These are phyloP conservation scores for Kluyveromyces lactis DNA, from an alignment of 805 yeast genomes.

Conservation along the genomic window DNA sequence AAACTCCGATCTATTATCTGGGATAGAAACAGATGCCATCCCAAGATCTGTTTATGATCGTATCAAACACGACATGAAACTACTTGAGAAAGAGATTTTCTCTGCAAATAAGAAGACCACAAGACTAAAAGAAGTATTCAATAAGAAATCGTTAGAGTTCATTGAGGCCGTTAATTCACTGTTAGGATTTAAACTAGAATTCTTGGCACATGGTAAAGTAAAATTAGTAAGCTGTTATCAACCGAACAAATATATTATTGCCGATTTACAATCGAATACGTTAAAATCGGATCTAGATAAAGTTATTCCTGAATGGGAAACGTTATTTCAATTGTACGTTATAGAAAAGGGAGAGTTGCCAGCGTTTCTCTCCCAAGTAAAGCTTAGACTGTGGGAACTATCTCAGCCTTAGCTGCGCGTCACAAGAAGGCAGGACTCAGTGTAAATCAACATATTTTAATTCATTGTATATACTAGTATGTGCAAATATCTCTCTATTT, in stretches of 20 bases:
- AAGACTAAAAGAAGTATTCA: slow-evolving; percentile 48
- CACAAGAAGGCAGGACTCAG: too few relatives aligned
- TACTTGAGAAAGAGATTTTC: slow-evolving; percentile 39
- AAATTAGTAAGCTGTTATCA: slow-evolving; percentile 43
- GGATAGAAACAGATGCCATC: slow-evolving; percentile 21
- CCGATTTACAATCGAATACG: slow-evolving; percentile 48
- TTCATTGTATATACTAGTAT: background rate
- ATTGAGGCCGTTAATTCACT: slow-evolving; percentile 56
- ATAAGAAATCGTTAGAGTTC: slow-evolving; percentile 62
- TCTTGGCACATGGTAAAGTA: slow-evolving; percentile 47
- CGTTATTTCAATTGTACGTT: slow-evolving; percentile 58
- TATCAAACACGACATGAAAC: slow-evolving; percentile 43
- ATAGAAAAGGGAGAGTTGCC: slow-evolving; percentile 62
- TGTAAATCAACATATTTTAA: background rate
- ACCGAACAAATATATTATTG: slow-evolving; percentile 38
- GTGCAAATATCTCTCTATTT: background rate
- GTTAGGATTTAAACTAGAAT: slow-evolving; percentile 68
- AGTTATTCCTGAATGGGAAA: slow-evolving; percentile 33
- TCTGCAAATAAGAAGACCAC: slow-evolving; percentile 42
- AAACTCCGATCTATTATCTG: slow-evolving; percentile 43
- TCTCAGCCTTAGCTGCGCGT: too few relatives aligned
- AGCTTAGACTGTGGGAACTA: slow-evolving; percentile 53
- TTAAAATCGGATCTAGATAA: slow-evolving; percentile 38
- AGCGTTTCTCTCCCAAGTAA: slow-evolving; percentile 69
- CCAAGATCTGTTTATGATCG: slow-evolving; percentile 62